These are phyloP conservation scores for Tricholoma furcatifolium DNA, from an alignment of 768 basidiomycete genomes.

Conservation along the genomic window DNA sequence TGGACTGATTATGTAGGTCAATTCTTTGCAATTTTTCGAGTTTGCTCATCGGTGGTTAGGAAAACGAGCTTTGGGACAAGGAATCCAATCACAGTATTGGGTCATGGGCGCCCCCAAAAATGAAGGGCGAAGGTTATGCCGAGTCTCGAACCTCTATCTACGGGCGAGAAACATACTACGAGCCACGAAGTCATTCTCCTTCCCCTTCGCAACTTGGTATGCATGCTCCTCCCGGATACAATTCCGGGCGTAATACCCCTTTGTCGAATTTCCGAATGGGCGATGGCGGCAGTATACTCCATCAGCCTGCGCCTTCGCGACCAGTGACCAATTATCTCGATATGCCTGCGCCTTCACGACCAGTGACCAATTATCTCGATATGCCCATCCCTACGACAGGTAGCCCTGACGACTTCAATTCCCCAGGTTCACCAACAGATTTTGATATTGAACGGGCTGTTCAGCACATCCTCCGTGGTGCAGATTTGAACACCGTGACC, in stretches of 20 bases:
- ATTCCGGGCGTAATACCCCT: constrained; percentile 77
- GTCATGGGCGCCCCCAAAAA: constrained; percentile 85
- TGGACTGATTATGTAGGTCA: constrained; percentile 89
- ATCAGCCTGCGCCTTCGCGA: constrained; percentile 66
- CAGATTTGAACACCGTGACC: constrained; percentile 88
- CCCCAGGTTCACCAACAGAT: constrained; percentile 56
- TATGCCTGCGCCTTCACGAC: constrained; percentile 71
- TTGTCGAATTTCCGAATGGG: constrained; percentile 42
- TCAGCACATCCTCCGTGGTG: constrained; percentile 66
- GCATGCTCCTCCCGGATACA: constrained; percentile 66
- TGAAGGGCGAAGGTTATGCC: constrained; percentile 70
- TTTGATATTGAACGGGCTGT: constrained; percentile 74
- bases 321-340: constrained; percentile 79
- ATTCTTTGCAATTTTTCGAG: not conserved
- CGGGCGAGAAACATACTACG: constrained; percentile 86
- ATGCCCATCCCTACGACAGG: constrained; percentile 56
- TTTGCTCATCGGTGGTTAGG: constrained; percentile 36
- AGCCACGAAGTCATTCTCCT: constrained; percentile 72
- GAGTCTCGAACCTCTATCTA: constrained; percentile 82
- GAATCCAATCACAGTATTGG: constrained; percentile 95
- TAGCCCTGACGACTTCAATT: constrained; percentile 52
- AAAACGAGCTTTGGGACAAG: constrained; percentile 97
- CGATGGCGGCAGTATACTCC: constrained; percentile 32
- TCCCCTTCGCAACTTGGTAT: constrained; percentile 67
- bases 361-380: constrained; percentile 76